A percentile compares a stretch with the other conserved stretches of the same genome.
phyloP scores from a whole-genome alignment of 257 asterid species.

The Nicotiana undulata region DNA sequence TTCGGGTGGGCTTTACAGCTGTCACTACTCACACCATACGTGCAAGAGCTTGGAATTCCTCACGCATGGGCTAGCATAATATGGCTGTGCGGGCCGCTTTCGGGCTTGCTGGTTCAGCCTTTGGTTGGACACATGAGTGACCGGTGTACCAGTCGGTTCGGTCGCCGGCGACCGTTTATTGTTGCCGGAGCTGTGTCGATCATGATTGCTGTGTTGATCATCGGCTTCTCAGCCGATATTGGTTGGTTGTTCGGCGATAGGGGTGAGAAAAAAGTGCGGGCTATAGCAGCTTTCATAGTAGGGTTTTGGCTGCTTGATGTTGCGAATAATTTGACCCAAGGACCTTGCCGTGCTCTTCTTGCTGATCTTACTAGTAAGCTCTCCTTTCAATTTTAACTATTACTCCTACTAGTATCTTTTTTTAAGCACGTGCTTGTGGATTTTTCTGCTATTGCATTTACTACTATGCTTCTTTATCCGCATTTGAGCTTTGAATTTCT shows the following conservation, averaged over 20 bases:
- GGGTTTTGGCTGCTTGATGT: slow-evolving; percentile 92
- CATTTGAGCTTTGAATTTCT: too few relatives aligned
- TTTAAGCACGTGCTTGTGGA: background rate
- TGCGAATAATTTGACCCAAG: slow-evolving; percentile 82
- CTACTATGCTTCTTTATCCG: too few relatives aligned
- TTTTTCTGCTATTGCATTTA: background rate
- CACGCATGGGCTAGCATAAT: slow-evolving; percentile 85
- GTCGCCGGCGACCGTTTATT: slow-evolving; percentile 86
- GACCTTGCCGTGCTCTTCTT: slow-evolving; percentile 84
- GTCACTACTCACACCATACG: slow-evolving; percentile 69
- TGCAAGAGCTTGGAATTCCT: slow-evolving; percentile 82
- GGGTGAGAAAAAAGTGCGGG: slow-evolving; percentile 37
- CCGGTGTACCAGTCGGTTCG: slow-evolving; percentile 54
- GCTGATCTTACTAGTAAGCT: slow-evolving; percentile 74
- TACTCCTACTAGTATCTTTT: too few relatives aligned
- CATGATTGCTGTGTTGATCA: slow-evolving; percentile 53
- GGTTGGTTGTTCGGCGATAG: slow-evolving; percentile 73
- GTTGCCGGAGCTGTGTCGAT: slow-evolving; percentile 57
- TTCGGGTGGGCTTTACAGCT: slow-evolving; percentile 94
- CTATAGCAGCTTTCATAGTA: slow-evolving; percentile 52
- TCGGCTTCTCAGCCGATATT: slow-evolving; percentile 67
- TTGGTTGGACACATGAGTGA: slow-evolving; percentile 72
- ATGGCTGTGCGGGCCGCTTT: slow-evolving; percentile 87
- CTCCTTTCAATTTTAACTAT: background rate
- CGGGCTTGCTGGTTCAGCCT: slow-evolving; percentile 83